Base-by-base conservation (phyloP, 768 basidiomycete species). In the Tulasnella sp. region DNA sequence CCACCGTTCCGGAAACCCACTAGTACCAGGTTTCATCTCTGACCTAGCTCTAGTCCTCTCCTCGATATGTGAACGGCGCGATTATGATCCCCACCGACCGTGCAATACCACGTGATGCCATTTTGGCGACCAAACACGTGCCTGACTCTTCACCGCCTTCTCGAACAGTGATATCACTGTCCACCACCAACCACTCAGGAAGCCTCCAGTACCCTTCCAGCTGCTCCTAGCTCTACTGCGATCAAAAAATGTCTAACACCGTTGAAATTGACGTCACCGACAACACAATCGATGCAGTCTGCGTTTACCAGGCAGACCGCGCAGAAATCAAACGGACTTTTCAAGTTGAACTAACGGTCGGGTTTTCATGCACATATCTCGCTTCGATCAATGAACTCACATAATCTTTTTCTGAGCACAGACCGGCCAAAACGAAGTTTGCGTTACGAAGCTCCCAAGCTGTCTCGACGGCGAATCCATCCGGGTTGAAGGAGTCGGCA, bases 401-500 rank as follows among this genome's bases (percentile, higher is more conserved):
- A 9, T 39, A 15, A 39, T 19, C 14, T 34, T n/a, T n/a, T 37
- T 67, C 25, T 19, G 8, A 39, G 25, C 17, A 42, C 34, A 78
- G 78, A 58, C 42, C 58, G 78, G 78, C n/a, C 78, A 78, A 45
- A 76, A 76, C 29, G 71, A 78, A 40, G 75, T 78, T 38, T 64
- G 52, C 29, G 72, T 78, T 14, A 37, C 19, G 36, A 67, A 68
- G 31, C 78, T 78, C 22, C 78, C 78, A 40, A 76, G 29, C 54
- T 78, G 75, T 37, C 42, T 78, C 40, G 75, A 78, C 49, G 34
- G 71, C 38, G 75, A 76, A 29, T 78, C 78, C 25, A 71, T 78
- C 38, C 78, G 75, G 22, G 78, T 78, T 45, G 75, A 76, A 34
- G 78, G 78, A 4, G 45, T 78, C 22, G 78, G 78, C n/a, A 76